Percentiles rank a stretch among this genome's conserved stretches.
These are phyloP conservation scores for Fusarium transvaalense DNA, from an alignment of 2,329 filamentous ascomycete species.

Conservation along the genomic window DNA sequence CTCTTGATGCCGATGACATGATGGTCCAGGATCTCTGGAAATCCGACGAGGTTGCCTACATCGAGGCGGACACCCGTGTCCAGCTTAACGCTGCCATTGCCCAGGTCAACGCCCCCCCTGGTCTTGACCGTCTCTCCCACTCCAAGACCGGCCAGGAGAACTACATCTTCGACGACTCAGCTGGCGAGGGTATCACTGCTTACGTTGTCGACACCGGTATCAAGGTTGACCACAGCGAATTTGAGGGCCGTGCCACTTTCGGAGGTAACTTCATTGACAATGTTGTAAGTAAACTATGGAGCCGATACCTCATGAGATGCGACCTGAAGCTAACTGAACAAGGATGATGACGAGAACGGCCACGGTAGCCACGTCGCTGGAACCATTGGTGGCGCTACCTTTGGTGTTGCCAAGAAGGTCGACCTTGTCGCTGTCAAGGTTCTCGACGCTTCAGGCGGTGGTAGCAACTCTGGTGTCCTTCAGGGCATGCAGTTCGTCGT, in stretches of 20 bases:
- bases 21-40: conserved; percentile 64
- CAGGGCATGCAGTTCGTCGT: conserved; percentile 70
- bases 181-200: conserved; percentile 68
- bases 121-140: conserved; percentile 67
- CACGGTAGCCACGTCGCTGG: conserved; percentile 75
- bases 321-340: conserved; percentile 9
- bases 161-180: conserved; percentile 64
- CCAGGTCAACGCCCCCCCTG: conserved; percentile 66
- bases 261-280: conserved; percentile 65
- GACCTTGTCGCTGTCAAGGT: conserved; percentile 71
- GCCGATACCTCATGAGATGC: neutral
- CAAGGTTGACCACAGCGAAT: conserved; percentile 66
- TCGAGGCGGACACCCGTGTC: conserved; percentile 67
- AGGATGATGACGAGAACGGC: conserved; percentile 69
- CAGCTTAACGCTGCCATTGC: conserved; percentile 58
- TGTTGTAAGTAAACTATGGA: conserved; percentile 53
- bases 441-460: conserved; percentile 59
- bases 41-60: conserved; percentile 63
- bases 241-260: conserved; percentile 66
- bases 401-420: conserved; percentile 65
- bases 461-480: conserved; percentile 61
- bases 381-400: conserved; percentile 70
- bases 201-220: conserved; percentile 78
- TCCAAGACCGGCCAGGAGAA: conserved; percentile 48
- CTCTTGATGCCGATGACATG: conserved; percentile 63